These are phyloP conservation scores for Mucor lusitanicus DNA, from an alignment of 371 early-diverging fungal genomes.

Conservation along the genomic window DNA sequence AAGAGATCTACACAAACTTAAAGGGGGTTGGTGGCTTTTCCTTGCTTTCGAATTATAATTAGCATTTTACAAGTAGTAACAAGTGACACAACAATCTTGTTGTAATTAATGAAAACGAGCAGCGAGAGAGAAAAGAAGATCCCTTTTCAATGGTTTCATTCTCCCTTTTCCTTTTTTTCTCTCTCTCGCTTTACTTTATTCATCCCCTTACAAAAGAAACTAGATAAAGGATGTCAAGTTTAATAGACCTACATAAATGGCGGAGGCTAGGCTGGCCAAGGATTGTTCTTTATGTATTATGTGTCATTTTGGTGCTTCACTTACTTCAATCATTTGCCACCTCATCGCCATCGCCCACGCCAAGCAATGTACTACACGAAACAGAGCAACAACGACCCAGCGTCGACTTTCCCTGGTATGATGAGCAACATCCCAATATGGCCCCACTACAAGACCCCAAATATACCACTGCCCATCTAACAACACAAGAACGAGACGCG, in stretches of 20 bases:
- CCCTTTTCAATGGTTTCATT: constrained; percentile 3
- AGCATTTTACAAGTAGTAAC: not conserved
- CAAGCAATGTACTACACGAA: not conserved
- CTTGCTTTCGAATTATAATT: not conserved
- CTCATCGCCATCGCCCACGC: not conserved
- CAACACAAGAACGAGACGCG: constrained; percentile 10
- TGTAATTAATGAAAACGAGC: not conserved
- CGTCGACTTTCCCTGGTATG: constrained; percentile 21
- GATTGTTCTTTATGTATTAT: constrained; percentile 7
- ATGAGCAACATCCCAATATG: constrained; percentile 1
- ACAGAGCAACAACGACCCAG: not conserved
- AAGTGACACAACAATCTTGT: not conserved
- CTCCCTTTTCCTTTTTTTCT: not conserved
- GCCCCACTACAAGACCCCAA: not conserved
- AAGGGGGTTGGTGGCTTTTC: not conserved
- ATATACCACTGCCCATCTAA: constrained; percentile 13
- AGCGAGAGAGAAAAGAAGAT: constrained; percentile 6
- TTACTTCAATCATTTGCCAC: constrained; percentile 5
- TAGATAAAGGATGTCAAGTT: constrained; percentile 2
- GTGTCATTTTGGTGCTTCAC: constrained; percentile 9
- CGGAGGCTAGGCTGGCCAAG: constrained; percentile 15
- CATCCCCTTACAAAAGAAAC: not conserved
- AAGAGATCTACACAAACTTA: not conserved
- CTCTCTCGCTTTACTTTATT: not conserved
- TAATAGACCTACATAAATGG: constrained; percentile 12